Base-by-base conservation (phyloP, 2,329 filamentous ascomycete species). In the Phaeomoniella chlamydospora region DNA sequence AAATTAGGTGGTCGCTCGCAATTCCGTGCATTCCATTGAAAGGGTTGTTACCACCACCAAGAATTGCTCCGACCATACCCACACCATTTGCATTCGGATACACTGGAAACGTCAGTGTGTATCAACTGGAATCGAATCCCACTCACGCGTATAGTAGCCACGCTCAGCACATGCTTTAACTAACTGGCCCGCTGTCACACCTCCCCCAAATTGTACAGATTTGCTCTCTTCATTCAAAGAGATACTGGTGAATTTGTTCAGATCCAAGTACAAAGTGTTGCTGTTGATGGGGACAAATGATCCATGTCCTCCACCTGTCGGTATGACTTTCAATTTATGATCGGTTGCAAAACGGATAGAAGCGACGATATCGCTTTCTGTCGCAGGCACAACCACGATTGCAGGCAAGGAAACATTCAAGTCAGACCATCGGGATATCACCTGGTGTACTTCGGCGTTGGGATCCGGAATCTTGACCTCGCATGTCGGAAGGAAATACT, bases 181-280 rank as follows among this genome's bases (percentile, higher is more conserved):
- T 0, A 59, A 14, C 0, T 56, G 49, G 0, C 54, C 49, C 0
- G 47, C 45, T 0, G 48, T 11, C 3, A 43, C 45, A 2, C 54
- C 58, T 0, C 55, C 57, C 0, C 54, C 55, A 0, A 60, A 18
- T 0, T 18, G 39, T 0, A 57, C 57, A 0, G 45, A 49, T 0
- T 31, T 34, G 0, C 45, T 16, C 0, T 42, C 30, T 19, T 54
- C 49, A 29, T 57, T 41, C 2, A 61, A 29, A 2, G 36, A 10
- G 10, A 59, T 48, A 0, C 18, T 34, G 9, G 49, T 51, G 43
- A 60, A 55, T 6, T 41, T 38, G 11, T 40, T 44, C 44, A 61
- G 36, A 35, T 60, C 52, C 4, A 61, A 37, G 36, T 58, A 59
- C 3, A 60, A 31, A 0, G 50, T 50, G 4, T 43, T 41, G 2